Evolutionary conservation across 768 basidiomycete genomes (phyloP).

Genomic region (Lactifluus hygrophoroides): DNA sequence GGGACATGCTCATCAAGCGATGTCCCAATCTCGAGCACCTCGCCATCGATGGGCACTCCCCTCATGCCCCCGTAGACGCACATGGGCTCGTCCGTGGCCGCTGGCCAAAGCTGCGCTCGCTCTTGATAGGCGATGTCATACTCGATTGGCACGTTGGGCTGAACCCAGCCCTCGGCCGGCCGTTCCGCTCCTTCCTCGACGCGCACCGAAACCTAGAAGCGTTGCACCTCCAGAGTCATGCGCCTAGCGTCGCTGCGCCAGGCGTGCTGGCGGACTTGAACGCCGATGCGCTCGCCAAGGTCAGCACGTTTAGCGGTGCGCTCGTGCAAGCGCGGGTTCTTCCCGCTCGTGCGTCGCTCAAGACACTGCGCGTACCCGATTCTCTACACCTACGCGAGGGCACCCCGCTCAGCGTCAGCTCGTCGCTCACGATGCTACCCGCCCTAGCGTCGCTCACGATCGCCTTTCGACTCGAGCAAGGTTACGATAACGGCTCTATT

Average conservation of each 20-base stretch:
- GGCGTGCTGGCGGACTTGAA: conserved; percentile 21
- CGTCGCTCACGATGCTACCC: conserved; percentile 48
- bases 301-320: conserved; percentile 54
- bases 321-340: conserved; percentile 59
- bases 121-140: conserved; percentile 58
- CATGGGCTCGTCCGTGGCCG: conserved; percentile 48
- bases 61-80: conserved; percentile 44
- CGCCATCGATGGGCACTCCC: conserved; percentile 44
- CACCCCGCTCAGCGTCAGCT: conserved; percentile 51
- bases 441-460: conserved; percentile 52
- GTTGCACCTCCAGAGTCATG: conserved; percentile 40
- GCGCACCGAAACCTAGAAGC: conserved; percentile 45
- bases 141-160: conserved; percentile 42
- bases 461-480: conserved; percentile 57
- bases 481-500: conserved; percentile 62
- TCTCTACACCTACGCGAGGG: conserved; percentile 60
- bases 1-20: conserved; percentile 61
- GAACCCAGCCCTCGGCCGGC: conserved; percentile 35
- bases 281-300: conserved; percentile 15
- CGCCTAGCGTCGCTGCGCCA: conserved; percentile 16
- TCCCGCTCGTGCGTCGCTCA: conserved; percentile 34
- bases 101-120: conserved; percentile 57
- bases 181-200: conserved; percentile 62
- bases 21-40: conserved; percentile 64
- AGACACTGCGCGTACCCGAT: conserved; percentile 54